Percentiles rank a stretch among this genome's conserved stretches.
Conservation (phyloP, 1,284 basidiomycete species). For the Phlebopus sp. region DNA sequence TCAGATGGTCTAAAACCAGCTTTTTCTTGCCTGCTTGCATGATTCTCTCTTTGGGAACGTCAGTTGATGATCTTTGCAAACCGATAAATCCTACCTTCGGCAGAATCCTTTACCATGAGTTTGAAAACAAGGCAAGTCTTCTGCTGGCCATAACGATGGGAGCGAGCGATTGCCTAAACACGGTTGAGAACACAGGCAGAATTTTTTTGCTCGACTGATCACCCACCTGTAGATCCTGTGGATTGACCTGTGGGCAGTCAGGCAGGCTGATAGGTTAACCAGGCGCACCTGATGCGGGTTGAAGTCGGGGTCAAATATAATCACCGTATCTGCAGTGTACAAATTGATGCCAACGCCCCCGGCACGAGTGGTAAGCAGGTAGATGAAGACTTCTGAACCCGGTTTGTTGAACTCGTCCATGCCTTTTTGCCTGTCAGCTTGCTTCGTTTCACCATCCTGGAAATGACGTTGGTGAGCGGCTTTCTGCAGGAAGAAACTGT, state of each 20-base stretch:
- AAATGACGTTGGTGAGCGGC: conserved; percentile 4
- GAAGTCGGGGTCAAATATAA: conserved; percentile 92
- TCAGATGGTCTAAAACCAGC: conserved; percentile 86
- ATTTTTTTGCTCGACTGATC: conserved; percentile 6
- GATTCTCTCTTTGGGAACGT: conserved; percentile 64
- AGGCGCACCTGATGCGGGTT: conserved; percentile 84
- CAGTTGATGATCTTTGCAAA: neutral
- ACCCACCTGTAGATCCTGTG: conserved; percentile 68
- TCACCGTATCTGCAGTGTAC: conserved; percentile 86
- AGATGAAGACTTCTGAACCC: conserved; percentile 86
- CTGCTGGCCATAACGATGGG: conserved; percentile 80
- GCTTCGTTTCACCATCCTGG: conserved; percentile 89
- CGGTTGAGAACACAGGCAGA: conserved; percentile 9
- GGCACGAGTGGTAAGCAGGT: conserved; percentile 90
- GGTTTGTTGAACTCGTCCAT: conserved; percentile 94
- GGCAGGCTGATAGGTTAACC: neutral
- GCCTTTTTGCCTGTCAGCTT: conserved; percentile 83
- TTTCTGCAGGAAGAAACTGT: conserved; percentile 15
- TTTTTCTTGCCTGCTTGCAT: conserved; percentile 89
- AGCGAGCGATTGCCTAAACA: conserved; percentile 80
- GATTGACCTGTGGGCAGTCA: conserved; percentile 6
- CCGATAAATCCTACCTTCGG: conserved; percentile 62
- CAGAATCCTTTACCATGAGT: conserved; percentile 85
- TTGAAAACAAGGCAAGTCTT: conserved; percentile 89
- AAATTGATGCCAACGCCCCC: conserved; percentile 97